These are phyloP conservation scores for Aspergillus asperescens DNA, from an alignment of 495 filamentous ascomycete species.

Conservation along the genomic window DNA sequence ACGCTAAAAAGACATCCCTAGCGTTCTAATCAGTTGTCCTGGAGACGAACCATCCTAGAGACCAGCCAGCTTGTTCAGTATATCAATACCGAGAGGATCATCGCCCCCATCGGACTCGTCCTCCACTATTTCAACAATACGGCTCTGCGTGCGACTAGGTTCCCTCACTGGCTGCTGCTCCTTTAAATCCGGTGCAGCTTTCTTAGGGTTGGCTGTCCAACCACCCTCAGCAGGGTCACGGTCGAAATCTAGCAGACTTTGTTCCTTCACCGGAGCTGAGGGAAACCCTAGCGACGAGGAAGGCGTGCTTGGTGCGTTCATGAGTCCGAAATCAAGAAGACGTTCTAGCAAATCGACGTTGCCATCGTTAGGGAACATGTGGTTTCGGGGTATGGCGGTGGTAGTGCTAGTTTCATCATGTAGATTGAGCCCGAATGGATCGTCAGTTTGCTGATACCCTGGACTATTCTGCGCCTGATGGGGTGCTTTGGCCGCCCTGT, in stretches of 20 bases:
- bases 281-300: neutral
- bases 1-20: no score
- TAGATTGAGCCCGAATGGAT: conserved; percentile 9
- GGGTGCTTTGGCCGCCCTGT: neutral
- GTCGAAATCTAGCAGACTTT: conserved; percentile 4
- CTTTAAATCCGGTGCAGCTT: neutral
- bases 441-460: neutral
- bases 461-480: neutral
- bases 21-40: neutral
- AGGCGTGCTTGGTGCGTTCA: neutral
- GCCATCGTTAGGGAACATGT: neutral
- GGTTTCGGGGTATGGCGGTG: neutral
- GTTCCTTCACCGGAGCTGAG: neutral
- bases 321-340: conserved; percentile 20
- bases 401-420: neutral
- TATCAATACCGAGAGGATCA: conserved; percentile 27
- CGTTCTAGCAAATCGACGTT: conserved; percentile 14
- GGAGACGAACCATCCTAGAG: neutral
- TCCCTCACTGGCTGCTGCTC: neutral
- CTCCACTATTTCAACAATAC: conserved; percentile 25
- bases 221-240: neutral
- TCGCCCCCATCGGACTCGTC: conserved; percentile 18
- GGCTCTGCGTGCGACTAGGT: neutral
- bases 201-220: neutral
- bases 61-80: conserved; percentile 20